phyloP scores from a whole-genome alignment of 176 grass and related monocot species.

The Phragmites australis region DNA sequence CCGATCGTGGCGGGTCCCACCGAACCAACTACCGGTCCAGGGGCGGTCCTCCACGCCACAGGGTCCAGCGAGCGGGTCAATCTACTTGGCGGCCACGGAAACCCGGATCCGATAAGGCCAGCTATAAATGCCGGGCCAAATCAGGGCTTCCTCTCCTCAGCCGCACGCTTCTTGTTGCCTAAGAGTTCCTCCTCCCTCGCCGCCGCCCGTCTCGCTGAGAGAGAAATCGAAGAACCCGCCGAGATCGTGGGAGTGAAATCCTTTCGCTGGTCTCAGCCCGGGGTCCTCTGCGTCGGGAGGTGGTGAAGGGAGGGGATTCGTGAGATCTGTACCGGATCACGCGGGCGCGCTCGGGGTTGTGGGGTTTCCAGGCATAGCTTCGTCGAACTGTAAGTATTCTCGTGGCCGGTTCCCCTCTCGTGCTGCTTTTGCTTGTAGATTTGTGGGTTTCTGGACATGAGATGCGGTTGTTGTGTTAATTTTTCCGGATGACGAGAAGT shows the following conservation, averaged over 20 bases:
- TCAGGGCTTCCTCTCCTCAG: constrained; percentile 32
- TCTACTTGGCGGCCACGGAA: constrained; percentile 14
- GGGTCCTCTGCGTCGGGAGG: constrained; percentile 20
- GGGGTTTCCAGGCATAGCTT: constrained; percentile 28
- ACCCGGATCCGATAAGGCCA: background rate
- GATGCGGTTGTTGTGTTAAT: background rate
- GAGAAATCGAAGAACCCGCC: background rate
- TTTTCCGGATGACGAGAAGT: too few species aligned
- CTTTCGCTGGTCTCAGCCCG: background rate
- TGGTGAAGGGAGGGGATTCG: constrained; percentile 23
- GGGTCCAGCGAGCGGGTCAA: background rate
- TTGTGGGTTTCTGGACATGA: background rate
- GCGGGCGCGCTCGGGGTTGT: constrained; percentile 52
- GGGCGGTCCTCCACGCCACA: background rate
- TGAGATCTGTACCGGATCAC: constrained; percentile 45
- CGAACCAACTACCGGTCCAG: background rate
- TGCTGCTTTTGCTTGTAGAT: background rate
- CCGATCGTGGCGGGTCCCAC: background rate
- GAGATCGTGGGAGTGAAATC: background rate
- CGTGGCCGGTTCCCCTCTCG: background rate
- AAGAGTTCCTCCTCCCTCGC: constrained; percentile 18
- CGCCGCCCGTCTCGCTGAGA: constrained; percentile 31
- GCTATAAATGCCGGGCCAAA: constrained; percentile 31
- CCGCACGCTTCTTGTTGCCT: constrained; percentile 35
- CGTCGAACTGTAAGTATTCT: constrained; percentile 44